A percentile compares a stretch with the other conserved stretches of the same genome.
These are phyloP conservation scores for Debaryomyces sp. DNA, from an alignment of 1,139 yeast species.

Conservation along the genomic window DNA sequence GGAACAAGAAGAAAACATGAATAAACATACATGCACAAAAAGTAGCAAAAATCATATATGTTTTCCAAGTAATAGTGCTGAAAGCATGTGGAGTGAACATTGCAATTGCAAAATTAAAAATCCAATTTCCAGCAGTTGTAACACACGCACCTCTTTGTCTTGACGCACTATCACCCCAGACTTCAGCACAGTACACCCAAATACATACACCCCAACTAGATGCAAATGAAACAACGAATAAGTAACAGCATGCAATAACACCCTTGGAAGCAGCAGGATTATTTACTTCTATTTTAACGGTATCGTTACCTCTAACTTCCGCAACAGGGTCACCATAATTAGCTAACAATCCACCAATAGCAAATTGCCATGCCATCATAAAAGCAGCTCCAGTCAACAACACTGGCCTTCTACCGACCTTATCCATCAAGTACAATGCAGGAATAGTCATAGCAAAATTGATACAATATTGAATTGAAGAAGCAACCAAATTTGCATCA, in stretches of 20 bases:
- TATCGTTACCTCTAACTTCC: conserved; percentile 40
- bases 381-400: conserved; percentile 45
- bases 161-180: conserved; percentile 51
- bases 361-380: conserved; percentile 47
- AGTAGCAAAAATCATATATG: conserved; percentile 49
- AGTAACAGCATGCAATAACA: conserved; percentile 54
- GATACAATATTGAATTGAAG: conserved; percentile 38
- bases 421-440: conserved; percentile 49
- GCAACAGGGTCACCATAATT: too few species aligned
- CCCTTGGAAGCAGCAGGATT: conserved; percentile 44
- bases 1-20: conserved; percentile 68
- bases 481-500: conserved; percentile 27
- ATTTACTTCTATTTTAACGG: conserved; percentile 39
- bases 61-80: conserved; percentile 49
- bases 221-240: conserved; percentile 52
- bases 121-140: conserved; percentile 51
- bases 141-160: conserved; percentile 56
- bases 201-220: conserved; percentile 56
- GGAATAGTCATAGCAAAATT: conserved; percentile 48
- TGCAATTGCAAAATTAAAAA: conserved; percentile 48
- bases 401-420: conserved; percentile 56
- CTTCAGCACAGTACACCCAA: conserved; percentile 54
- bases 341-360: conserved; percentile 50
- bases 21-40: conserved; percentile 57
- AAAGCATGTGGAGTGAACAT: conserved; percentile 49